These are phyloP conservation scores for Pseudoneurospora amorphoporcata DNA, from an alignment of 495 filamentous ascomycete genomes.

Conservation along the genomic window DNA sequence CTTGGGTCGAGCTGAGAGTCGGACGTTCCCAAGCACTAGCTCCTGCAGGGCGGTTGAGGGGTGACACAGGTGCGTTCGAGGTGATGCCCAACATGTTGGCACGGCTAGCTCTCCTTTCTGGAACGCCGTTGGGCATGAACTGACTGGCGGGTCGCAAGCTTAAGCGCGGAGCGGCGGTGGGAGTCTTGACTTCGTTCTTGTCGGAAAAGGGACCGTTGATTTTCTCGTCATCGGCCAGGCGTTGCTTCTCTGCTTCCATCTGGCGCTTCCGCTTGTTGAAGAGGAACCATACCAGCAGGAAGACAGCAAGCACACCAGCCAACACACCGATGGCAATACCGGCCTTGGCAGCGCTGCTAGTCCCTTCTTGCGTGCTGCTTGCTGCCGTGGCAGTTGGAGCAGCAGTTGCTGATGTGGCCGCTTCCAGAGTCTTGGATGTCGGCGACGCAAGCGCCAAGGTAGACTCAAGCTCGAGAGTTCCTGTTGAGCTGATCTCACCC, in stretches of 20 bases:
- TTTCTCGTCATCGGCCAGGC: constrained; percentile 50
- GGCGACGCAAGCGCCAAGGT: constrained; percentile 10
- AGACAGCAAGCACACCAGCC: constrained; percentile 50
- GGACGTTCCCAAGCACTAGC: constrained; percentile 34
- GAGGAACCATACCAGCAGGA: constrained; percentile 52
- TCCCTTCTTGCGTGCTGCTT: constrained; percentile 18
- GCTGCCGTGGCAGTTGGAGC: constrained; percentile 13
- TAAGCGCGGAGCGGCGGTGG: constrained; percentile 53
- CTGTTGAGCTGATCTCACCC: neutral
- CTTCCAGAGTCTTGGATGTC: constrained; percentile 8
- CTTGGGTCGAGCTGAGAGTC: constrained; percentile 10
- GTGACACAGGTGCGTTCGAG: constrained; percentile 26
- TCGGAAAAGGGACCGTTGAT: constrained; percentile 35
- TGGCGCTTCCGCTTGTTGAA: constrained; percentile 54
- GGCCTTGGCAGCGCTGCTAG: constrained; percentile 62
- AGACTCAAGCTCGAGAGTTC: neutral
- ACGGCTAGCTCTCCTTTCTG: constrained; percentile 36
- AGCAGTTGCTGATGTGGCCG: neutral
- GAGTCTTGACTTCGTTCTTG: constrained; percentile 23
- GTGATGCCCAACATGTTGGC: constrained; percentile 33
- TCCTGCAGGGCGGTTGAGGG: constrained; percentile 16
- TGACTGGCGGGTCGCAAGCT: constrained; percentile 83
- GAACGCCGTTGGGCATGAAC: constrained; percentile 60
- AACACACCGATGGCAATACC: constrained; percentile 76
- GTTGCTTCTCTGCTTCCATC: constrained; percentile 31